These are phyloP conservation scores for Apiospora aurea DNA, from an alignment of 2,329 filamentous ascomycete genomes.

Conservation along the genomic window DNA sequence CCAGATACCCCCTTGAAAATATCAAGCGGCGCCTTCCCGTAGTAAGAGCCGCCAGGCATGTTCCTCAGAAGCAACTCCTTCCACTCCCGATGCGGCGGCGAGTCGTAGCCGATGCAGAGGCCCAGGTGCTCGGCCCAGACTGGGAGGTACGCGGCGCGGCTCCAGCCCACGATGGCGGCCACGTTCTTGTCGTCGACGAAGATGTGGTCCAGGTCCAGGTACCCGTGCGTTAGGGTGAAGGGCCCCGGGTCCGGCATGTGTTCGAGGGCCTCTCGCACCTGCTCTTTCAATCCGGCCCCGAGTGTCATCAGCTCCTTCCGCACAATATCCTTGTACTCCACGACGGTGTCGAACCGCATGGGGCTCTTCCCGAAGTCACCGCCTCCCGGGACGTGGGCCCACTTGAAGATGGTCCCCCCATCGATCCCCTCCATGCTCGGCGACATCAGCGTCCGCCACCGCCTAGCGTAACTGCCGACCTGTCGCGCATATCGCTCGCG, in stretches of 20 bases:
- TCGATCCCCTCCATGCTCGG: constrained; percentile 31
- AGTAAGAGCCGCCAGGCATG: background rate
- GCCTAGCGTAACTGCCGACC: constrained; percentile 32
- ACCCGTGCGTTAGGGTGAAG: constrained; percentile 39
- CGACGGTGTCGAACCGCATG: constrained; percentile 32
- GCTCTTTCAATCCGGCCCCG: constrained; percentile 23
- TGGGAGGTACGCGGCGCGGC: constrained; percentile 10
- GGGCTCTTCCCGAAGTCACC: constrained; percentile 9
- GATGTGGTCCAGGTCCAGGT: constrained; percentile 37
- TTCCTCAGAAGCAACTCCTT: constrained; percentile 14
- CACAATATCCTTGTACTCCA: constrained; percentile 33
- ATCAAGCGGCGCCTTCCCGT: background rate
- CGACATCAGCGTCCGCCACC: constrained; percentile 35
- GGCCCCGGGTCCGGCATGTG: constrained; percentile 37
- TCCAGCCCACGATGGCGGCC: constrained; percentile 18
- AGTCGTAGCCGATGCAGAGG: background rate
- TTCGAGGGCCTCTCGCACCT: constrained; percentile 30
- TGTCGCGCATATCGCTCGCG: constrained; percentile 34
- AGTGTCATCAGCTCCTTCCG: constrained; percentile 25
- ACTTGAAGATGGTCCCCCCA: constrained; percentile 31
- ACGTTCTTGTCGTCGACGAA: constrained; percentile 27
- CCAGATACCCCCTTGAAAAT: background rate
- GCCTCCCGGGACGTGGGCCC: constrained; percentile 34
- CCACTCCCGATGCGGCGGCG: constrained; percentile 21
- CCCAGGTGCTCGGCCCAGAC: constrained; percentile 24